These are phyloP conservation scores for Picea mariana DNA, from an alignment of 83 land plant species.

Conservation along the genomic window DNA sequence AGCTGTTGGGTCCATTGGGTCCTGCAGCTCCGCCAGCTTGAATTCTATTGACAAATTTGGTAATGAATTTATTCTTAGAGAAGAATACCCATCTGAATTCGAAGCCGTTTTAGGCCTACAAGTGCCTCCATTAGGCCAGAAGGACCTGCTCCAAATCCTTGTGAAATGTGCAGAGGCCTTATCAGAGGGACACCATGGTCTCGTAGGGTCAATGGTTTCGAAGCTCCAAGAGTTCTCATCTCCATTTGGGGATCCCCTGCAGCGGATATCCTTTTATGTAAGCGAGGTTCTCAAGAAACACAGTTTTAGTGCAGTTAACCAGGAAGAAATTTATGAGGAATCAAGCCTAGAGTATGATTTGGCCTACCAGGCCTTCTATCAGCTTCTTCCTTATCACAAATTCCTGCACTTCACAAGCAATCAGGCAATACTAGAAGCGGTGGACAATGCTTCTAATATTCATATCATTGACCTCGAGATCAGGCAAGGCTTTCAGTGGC, in stretches of 20 bases:
- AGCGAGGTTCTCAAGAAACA: constrained; percentile 17
- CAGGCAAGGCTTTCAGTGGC: constrained; percentile 25
- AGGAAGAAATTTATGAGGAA: neutral
- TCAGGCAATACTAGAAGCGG: constrained; percentile 25
- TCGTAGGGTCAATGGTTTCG: neutral
- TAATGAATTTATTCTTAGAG: neutral
- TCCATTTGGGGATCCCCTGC: constrained; percentile 15
- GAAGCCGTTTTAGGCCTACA: constrained; percentile 7
- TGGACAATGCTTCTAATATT: constrained; percentile 6
- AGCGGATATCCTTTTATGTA: constrained; percentile 17
- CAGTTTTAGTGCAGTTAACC: neutral
- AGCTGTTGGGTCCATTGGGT: constrained; percentile 13
- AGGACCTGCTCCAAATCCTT: constrained; percentile 18
- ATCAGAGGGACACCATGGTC: neutral
- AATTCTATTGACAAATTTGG: neutral
- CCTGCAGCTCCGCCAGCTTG: constrained; percentile 11
- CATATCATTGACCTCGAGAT: constrained; percentile 23
- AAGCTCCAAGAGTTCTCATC: constrained; percentile 16
- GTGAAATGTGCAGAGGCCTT: constrained; percentile 16
- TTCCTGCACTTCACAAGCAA: constrained; percentile 22
- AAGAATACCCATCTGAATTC: constrained; percentile 14
- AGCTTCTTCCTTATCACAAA: constrained; percentile 21
- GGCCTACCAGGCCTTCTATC: constrained; percentile 19
- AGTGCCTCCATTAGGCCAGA: constrained; percentile 6
- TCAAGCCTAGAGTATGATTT: neutral